phyloP scores from a whole-genome alignment of 768 basidiomycete species.

The Agaricus subrufescens region DNA sequence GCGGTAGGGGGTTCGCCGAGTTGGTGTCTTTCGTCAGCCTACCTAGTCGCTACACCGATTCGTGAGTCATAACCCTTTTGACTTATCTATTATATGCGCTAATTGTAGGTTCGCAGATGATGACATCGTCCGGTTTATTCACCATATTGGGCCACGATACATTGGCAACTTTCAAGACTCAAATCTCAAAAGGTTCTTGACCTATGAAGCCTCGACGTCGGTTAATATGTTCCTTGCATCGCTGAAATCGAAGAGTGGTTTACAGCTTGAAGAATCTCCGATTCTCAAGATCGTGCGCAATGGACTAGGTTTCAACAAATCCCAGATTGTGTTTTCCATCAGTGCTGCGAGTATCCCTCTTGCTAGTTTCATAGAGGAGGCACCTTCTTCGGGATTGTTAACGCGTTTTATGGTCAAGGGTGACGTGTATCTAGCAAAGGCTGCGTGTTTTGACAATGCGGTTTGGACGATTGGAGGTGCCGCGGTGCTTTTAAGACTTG shows the following conservation, averaged over 20 bases:
- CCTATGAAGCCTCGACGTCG: conserved; percentile 81
- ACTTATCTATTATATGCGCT: conserved; percentile 2
- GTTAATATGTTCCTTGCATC: conserved; percentile 72
- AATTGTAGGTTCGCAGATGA: conserved; percentile 39
- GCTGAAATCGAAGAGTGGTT: conserved; percentile 28
- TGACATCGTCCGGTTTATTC: conserved; percentile 68
- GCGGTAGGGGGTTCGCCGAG: conserved; percentile 36
- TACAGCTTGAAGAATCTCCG: conserved; percentile 15
- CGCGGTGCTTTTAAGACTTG: conserved; percentile 63
- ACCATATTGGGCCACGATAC: conserved; percentile 81
- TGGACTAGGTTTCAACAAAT: conserved; percentile 32
- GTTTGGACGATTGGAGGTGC: conserved; percentile 85
- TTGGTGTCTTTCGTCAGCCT: conserved; percentile 69
- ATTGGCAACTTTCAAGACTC: conserved; percentile 71
- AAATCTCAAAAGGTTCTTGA: conserved; percentile 66
- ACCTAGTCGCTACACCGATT: conserved; percentile 54
- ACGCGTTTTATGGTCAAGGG: conserved; percentile 31
- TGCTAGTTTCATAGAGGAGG: neutral
- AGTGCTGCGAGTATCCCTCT: conserved; percentile 15
- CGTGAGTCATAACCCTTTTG: conserved; percentile 28
- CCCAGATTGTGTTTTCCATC: conserved; percentile 18
- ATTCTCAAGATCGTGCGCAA: conserved; percentile 49
- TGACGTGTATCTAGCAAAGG: conserved; percentile 57
- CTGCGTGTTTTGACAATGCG: conserved; percentile 63
- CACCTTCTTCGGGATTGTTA: neutral